Percentiles rank a stretch among this genome's conserved stretches.
Evolutionary conservation across 2,329 filamentous ascomycete genomes (phyloP).

Genomic region (Hypoxylon sp.): DNA sequence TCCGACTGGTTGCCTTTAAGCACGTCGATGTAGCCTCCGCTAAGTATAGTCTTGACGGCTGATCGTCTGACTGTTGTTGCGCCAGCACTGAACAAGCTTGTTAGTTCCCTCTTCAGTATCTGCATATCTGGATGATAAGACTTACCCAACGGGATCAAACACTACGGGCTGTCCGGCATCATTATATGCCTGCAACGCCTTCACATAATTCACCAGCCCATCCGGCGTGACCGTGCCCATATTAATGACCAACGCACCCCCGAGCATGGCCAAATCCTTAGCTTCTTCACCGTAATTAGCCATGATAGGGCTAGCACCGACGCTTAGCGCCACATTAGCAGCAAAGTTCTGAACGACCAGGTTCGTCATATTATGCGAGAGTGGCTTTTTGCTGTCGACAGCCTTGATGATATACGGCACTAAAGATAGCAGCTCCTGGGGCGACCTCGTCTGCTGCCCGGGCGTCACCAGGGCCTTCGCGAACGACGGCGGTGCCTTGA

Average conservation of each 20-base stretch:
- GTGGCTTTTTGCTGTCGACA: constrained; percentile 75
- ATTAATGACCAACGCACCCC: constrained; percentile 88
- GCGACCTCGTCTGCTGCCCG: constrained; percentile 36
- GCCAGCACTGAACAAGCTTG: constrained; percentile 69
- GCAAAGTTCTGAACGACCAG: constrained; percentile 95
- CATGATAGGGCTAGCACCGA: constrained; percentile 95
- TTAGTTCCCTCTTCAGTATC: neutral
- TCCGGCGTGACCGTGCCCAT: constrained; percentile 93
- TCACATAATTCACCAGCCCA: constrained; percentile 77
- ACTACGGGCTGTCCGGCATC: constrained; percentile 80
- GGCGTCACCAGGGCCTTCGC: constrained; percentile 23
- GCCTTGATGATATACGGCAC: constrained; percentile 67
- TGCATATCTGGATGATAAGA: constrained; percentile 20
- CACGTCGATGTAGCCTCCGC: constrained; percentile 82
- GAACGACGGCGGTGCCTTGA: constrained; percentile 61
- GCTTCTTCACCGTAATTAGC: constrained; percentile 89
- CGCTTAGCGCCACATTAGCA: constrained; percentile 87
- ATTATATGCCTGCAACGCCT: constrained; percentile 87
- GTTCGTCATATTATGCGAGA: constrained; percentile 98
- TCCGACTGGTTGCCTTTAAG: constrained; percentile 97
- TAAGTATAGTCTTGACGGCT: constrained; percentile 79
- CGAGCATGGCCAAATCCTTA: constrained; percentile 80
- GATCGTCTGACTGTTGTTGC: constrained; percentile 81
- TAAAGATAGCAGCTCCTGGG: constrained; percentile 49
- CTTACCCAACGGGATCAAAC: constrained; percentile 88